A percentile compares a stretch with the other conserved stretches of the same genome.
phyloP scores from a whole-genome alignment of 345 rosid species.

The Eucalyptus grandis region DNA sequence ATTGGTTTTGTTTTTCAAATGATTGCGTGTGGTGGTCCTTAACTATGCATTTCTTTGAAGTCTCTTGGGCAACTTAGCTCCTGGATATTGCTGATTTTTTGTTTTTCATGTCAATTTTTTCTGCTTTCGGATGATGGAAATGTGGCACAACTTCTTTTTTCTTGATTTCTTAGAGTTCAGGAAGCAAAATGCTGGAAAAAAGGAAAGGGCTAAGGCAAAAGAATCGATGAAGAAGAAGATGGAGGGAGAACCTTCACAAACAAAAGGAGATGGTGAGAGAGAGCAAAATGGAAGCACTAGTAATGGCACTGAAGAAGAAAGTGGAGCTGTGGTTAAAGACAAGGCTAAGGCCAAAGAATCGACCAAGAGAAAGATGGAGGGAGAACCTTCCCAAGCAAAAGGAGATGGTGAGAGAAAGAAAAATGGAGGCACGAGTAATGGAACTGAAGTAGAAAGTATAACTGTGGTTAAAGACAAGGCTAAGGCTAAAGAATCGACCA shows the following conservation, averaged over 20 bases:
- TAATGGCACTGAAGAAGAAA: background rate
- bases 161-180: slow-evolving; percentile 35
- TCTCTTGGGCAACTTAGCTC: background rate
- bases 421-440: background rate
- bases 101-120: background rate
- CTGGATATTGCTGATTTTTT: background rate
- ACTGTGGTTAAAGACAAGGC: slow-evolving; percentile 14
- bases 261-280: background rate
- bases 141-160: background rate
- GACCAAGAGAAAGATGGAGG: slow-evolving; percentile 25
- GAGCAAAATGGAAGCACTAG: background rate
- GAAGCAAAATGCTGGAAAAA: slow-evolving; percentile 37
- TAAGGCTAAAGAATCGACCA: slow-evolving; percentile 35
- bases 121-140: background rate
- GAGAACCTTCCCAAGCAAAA: background rate
- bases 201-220: slow-evolving; percentile 34
- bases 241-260: background rate
- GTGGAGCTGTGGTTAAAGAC: background rate
- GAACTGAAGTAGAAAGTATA: background rate
- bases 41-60: background rate
- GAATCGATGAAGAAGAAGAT: slow-evolving; percentile 40
- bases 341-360: slow-evolving; percentile 40
- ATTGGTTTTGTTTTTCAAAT: background rate
- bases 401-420: background rate
- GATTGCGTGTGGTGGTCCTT: background rate